Conservation (phyloP, 2,329 filamentous ascomycete genomes). For the Aureobasidium sp. region DNA sequence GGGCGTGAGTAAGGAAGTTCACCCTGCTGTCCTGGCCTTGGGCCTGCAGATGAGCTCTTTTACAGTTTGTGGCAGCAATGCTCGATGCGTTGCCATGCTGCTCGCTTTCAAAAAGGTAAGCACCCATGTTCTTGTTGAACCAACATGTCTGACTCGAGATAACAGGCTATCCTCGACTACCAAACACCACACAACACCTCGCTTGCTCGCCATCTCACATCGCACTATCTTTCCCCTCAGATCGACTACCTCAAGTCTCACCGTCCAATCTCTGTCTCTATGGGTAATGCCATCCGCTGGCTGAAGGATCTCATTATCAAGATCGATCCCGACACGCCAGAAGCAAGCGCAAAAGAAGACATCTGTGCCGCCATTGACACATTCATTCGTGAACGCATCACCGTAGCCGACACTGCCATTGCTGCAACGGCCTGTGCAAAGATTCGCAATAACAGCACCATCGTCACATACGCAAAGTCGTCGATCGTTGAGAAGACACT, state of each 20-base stretch:
- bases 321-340: conserved; percentile 77
- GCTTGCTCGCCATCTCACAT: conserved; percentile 82
- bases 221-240: conserved; percentile 85
- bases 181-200: conserved; percentile 78
- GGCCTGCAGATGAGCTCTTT: conserved; percentile 90
- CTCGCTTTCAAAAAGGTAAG: conserved; percentile 80
- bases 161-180: conserved; percentile 84
- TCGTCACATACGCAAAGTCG: conserved; percentile 82
- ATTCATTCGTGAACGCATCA: conserved; percentile 87
- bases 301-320: conserved; percentile 89
- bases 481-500: conserved; percentile 80
- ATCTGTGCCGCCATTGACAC: conserved; percentile 76
- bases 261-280: conserved; percentile 90
- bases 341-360: conserved; percentile 71
- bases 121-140: conserved; percentile 16
- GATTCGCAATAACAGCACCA: conserved; percentile 71
- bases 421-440: conserved; percentile 66
- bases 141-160: background rate
- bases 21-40: conserved; percentile 75
- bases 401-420: conserved; percentile 79
- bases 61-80: conserved; percentile 80
- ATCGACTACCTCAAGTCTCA: conserved; percentile 92
- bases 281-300: conserved; percentile 94
- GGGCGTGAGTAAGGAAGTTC: conserved; percentile 63
- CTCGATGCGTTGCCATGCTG: conserved; percentile 78